Evolutionary conservation across 495 filamentous ascomycete genomes (phyloP), one percentile per base, ranked within the genome.

Genomic region (Podospora comata): DNA sequence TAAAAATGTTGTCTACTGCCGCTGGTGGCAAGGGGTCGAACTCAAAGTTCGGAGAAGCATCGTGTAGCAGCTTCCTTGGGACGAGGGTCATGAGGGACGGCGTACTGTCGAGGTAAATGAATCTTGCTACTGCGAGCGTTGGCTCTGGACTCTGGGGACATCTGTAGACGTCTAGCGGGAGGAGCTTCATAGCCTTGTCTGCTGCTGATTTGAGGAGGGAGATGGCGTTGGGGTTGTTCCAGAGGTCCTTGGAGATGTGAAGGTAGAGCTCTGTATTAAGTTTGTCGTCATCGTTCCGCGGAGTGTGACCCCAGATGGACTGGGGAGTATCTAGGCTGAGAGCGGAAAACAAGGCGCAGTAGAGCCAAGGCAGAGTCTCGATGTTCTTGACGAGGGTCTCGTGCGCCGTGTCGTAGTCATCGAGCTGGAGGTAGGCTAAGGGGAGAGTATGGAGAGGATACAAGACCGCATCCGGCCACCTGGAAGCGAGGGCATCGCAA

Each of bases 211-310:
- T 84, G 1, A 99, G 83, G 4, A 97, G 78, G 30, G 85, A 80
- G 0, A 85, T 86, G 9, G 88, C 85, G 71, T 91, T 88, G 0
- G 93, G 86, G 1, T 90, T 92, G 68, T 92, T 92, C 96, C 96
- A 99, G 18, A 97, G 83, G 73, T 96, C 92, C 73, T 94, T 95
- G 3, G 91, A 86, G 34, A 89, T 87, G 26, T 87, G 80, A 53
- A 93, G 85, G 76, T 97, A 98, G 0, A 97, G 83, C 69, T 91
- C 88, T 2, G 89, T 87, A 65, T 93, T 81, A 13, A 98, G 82
- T 62, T 86, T 85, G 66, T 96, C 91, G n/a, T 85, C 82, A 15
- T 85, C 80, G 5, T 87, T 86, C 3, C 85, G 85, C 26, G 93
- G 87, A 73, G 86, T 82, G 62, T 87, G 83, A 55, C 91, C 94